Base-by-base conservation (phyloP, 306 rosid genomes). In the Dalbergia cochinchinensis region DNA sequence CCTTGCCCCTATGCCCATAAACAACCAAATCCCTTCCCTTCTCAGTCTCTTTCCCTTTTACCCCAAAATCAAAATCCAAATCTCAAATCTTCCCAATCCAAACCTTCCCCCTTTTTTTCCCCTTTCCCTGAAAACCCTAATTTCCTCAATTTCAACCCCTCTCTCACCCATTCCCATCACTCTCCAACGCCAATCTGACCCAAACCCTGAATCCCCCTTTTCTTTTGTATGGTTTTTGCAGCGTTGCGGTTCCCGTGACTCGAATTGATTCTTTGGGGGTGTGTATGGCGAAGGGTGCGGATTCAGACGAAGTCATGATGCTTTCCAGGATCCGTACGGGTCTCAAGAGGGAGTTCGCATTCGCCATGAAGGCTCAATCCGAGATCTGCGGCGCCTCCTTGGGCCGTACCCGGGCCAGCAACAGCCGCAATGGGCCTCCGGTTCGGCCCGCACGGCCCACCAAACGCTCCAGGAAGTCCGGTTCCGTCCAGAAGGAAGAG, bases 251-350 rank as follows among this genome's bases (percentile, higher is more conserved):
- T 19, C 42, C 15, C 8, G 34, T 42, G 13, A 7, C 4, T 19
- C 10, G 54, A 66, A 67, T 67, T 63, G 45, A 9, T 14, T 11
- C 0, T 18, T n/a, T 8, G 34, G 26, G 14, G 11, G 41, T 66
- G 78, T 48, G 45, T 71, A 95, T 95, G 99, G 99, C 96, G 68
- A 93, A 92, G 60, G 98, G 97, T n/a, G 78, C 90, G 69, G 91
- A 88, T 83, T 84, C 94, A 6, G 86, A 89, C 18, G 93, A 89
- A 87, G 90, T 91, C 37, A 84, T 85, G 65, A 76, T 86, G 76
- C 76, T 87, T n/a, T 89, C 97, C n/a, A 83, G 79, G 77, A 94
- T 90, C 33, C 92, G 98, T 33, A 53, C 89, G 58, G 86, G 86
- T 58, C 76, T 83, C 22, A 83, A 83, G 61, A 50, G 83, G n/a